Evolutionary conservation across 805 yeast genomes (phyloP).

Genomic region (Candida fluviatilis): DNA sequence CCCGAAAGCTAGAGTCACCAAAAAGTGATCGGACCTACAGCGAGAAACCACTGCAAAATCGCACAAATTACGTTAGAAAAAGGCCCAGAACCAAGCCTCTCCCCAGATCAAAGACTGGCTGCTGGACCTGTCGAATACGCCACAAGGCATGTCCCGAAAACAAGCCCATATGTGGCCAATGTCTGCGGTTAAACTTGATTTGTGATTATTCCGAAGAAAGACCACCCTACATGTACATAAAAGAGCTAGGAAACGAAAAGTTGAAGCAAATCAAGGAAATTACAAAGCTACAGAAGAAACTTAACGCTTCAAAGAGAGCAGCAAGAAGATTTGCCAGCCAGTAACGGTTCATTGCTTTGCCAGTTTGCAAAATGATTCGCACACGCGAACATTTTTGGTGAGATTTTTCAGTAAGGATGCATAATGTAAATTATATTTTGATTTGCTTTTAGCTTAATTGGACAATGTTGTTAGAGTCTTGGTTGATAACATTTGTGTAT

Average conservation of each 20-base stretch:
- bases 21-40: no score
- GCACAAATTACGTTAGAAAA: no score
- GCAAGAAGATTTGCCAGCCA: no score
- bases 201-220: conserved; percentile 53
- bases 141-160: conserved; percentile 71
- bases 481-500: conserved; percentile 14
- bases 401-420: neutral
- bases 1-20: no score
- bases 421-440: neutral
- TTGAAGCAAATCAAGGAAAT: conserved; percentile 47
- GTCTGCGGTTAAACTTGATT: conserved; percentile 48
- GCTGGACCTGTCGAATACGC: conserved; percentile 77
- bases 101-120: conserved; percentile 55
- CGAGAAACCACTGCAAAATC: no score
- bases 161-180: conserved; percentile 56
- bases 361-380: neutral
- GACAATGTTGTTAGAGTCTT: conserved; percentile 6
- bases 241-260: conserved; percentile 38
- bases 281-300: conserved; percentile 27
- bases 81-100: no score
- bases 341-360: no score
- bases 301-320: conserved; percentile 13
- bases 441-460: neutral
- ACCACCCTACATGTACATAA: conserved; percentile 53
- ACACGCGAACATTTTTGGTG: neutral